A percentile compares a stretch with the other conserved stretches of the same genome.
Evolutionary conservation across 352 stramenopile species (phyloP).

Genomic region (Phytophthora foliorum): DNA sequence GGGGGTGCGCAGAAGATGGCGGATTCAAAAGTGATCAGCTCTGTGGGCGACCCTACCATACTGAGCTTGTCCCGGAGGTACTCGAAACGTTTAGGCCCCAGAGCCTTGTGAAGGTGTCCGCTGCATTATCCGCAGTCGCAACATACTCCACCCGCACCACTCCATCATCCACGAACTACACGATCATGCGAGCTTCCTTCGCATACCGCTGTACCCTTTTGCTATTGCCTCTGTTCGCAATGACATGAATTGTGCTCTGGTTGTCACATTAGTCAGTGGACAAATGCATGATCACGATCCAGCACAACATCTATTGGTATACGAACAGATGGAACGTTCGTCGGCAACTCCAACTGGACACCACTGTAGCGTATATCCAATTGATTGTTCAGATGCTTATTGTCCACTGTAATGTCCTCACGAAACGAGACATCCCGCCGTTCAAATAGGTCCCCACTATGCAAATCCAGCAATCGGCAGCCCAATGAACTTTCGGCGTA

Average conservation of each 20-base stretch:
- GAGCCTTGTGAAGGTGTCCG: slow-evolving; percentile 26
- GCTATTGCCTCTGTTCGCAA: slow-evolving; percentile 8
- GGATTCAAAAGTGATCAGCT: no score
- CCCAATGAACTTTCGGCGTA: background rate
- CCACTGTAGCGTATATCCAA: background rate
- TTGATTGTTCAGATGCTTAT: slow-evolving; percentile 1
- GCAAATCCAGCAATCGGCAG: slow-evolving; percentile 4
- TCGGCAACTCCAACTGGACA: background rate
- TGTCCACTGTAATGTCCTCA: slow-evolving; percentile 8
- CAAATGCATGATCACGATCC: no score
- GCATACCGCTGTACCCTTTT: slow-evolving; percentile 17
- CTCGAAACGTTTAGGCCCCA: slow-evolving; percentile 15
- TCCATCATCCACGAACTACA: slow-evolving; percentile 20
- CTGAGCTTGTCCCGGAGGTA: slow-evolving; percentile 18
- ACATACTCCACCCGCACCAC: slow-evolving; percentile 15
- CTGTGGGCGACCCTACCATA: no score
- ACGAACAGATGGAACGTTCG: background rate
- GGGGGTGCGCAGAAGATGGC: no score
- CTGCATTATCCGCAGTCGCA: slow-evolving; percentile 17
- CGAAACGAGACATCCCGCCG: slow-evolving; percentile 9
- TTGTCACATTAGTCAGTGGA: slow-evolving; percentile 15
- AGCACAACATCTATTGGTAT: no score
- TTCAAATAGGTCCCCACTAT: background rate
- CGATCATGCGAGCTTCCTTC: slow-evolving; percentile 18
- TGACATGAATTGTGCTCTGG: slow-evolving; percentile 13